phyloP scores from a whole-genome alignment of 176 grass and related monocot species.

The Oryza meyeriana region DNA sequence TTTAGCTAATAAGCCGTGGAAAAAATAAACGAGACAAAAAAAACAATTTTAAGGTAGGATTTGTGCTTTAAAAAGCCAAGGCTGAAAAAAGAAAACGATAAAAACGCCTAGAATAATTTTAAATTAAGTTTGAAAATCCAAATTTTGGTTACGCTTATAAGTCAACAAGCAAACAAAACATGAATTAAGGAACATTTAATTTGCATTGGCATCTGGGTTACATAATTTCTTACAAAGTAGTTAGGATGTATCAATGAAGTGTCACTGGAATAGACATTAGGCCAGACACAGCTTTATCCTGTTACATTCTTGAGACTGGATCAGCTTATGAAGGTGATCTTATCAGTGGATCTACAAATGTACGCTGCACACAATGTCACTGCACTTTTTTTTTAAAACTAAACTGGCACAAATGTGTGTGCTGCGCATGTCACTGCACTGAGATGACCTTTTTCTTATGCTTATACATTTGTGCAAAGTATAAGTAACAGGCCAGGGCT shows the following conservation, averaged over 20 bases:
- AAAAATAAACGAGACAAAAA: too few relatives aligned
- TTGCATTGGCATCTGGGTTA: neutral
- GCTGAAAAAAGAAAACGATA: too few relatives aligned
- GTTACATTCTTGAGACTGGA: neutral
- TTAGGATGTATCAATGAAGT: neutral
- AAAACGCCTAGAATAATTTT: too few relatives aligned
- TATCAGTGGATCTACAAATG: neutral
- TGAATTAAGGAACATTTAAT: neutral
- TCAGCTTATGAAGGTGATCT: too few relatives aligned
- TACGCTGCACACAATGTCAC: neutral
- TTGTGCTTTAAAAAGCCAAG: too few relatives aligned
- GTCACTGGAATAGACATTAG: neutral
- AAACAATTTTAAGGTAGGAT: too few relatives aligned
- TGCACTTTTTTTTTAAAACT: too few relatives aligned
- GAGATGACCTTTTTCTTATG: neutral
- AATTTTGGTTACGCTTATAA: too few relatives aligned
- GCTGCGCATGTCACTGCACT: neutral
- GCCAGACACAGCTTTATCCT: neutral
- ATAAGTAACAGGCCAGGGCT: neutral
- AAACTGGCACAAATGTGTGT: too few relatives aligned
- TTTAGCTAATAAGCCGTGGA: too few relatives aligned
- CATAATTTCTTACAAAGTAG: neutral
- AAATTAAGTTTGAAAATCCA: too few relatives aligned
- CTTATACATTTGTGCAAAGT: slow-evolving; percentile 8
- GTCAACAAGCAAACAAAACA: neutral